Conservation (phyloP, 768 basidiomycete genomes). For the Hortiboletus flavorubellus region DNA sequence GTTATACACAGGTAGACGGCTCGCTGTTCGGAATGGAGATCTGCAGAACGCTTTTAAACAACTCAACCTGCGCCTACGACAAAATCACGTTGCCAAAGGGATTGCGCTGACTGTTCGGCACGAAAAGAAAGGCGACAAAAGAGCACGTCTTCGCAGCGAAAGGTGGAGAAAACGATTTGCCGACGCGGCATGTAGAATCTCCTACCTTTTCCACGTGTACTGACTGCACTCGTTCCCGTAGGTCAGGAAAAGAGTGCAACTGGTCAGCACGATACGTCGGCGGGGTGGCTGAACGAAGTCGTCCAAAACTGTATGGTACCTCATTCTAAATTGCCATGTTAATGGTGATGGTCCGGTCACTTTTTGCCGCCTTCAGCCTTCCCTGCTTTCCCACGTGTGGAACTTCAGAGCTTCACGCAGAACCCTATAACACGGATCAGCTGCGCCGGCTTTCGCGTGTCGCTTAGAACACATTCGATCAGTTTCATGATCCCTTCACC, state of each 20-base stretch:
- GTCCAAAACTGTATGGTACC: constrained; percentile 6
- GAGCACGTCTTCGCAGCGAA: constrained; percentile 68
- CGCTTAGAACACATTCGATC: constrained; percentile 7
- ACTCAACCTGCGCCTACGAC: constrained; percentile 48
- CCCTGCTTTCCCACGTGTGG: neutral
- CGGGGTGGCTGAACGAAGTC: constrained; percentile 53
- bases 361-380: constrained; percentile 1
- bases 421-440: constrained; percentile 8
- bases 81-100: constrained; percentile 55
- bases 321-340: constrained; percentile 2
- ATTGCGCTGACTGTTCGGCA: constrained; percentile 55
- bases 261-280: constrained; percentile 74
- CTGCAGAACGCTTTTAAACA: constrained; percentile 46
- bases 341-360: constrained; percentile 2
- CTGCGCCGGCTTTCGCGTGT: constrained; percentile 6
- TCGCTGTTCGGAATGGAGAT: constrained; percentile 42
- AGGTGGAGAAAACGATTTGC: constrained; percentile 81
- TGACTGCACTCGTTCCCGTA: constrained; percentile 32
- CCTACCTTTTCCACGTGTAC: constrained; percentile 8
- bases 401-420: constrained; percentile 5
- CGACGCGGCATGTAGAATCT: constrained; percentile 54
- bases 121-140: constrained; percentile 80
- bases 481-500: constrained; percentile 2
- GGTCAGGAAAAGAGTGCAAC: constrained; percentile 81
- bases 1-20: constrained; percentile 53